A percentile compares a stretch with the other conserved stretches of the same genome.
phyloP scores from a whole-genome alignment of 306 rosid genomes.

The Vigna unguiculata region DNA sequence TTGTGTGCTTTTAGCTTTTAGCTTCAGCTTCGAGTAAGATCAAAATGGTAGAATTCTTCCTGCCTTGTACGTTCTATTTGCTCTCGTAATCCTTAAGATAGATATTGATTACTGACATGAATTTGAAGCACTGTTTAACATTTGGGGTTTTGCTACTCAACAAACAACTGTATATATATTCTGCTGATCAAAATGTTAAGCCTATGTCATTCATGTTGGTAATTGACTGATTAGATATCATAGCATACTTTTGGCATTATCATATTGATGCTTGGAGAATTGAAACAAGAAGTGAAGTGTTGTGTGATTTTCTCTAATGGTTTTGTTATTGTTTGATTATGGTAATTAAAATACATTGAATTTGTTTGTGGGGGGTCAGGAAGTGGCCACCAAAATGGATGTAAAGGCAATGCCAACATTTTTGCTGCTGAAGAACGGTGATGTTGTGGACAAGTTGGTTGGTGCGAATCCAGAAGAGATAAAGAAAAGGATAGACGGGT shows the following conservation, averaged over 20 bases:
- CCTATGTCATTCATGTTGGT: not conserved
- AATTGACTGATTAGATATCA: not conserved
- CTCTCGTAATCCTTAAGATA: constrained; percentile 5
- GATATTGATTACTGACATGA: constrained; percentile 1
- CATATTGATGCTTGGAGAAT: constrained; percentile 5
- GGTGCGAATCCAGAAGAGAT: constrained; percentile 98
- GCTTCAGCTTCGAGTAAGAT: not conserved
- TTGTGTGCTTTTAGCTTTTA: not conserved
- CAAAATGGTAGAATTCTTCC: constrained; percentile 1
- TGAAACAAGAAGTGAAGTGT: constrained; percentile 13
- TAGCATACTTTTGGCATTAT: not conserved
- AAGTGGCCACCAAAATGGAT: constrained; percentile 73
- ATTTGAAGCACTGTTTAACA: not conserved
- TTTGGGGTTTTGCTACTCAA: constrained; percentile 5
- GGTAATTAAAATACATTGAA: constrained; percentile 3
- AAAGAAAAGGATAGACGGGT: constrained; percentile 75
- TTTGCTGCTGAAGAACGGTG: constrained; percentile 67
- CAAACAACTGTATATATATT: constrained; percentile 5
- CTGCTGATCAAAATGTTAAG: constrained; percentile 15
- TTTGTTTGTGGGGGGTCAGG: constrained; percentile 56
- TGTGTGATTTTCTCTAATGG: constrained; percentile 27
- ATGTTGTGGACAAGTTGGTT: constrained; percentile 63
- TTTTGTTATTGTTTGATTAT: constrained; percentile 6
- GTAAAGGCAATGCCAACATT: constrained; percentile 96
- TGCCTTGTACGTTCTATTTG: constrained; percentile 7